Conservation (phyloP, 306 rosid genomes). For the Leucaena leucocephala region DNA sequence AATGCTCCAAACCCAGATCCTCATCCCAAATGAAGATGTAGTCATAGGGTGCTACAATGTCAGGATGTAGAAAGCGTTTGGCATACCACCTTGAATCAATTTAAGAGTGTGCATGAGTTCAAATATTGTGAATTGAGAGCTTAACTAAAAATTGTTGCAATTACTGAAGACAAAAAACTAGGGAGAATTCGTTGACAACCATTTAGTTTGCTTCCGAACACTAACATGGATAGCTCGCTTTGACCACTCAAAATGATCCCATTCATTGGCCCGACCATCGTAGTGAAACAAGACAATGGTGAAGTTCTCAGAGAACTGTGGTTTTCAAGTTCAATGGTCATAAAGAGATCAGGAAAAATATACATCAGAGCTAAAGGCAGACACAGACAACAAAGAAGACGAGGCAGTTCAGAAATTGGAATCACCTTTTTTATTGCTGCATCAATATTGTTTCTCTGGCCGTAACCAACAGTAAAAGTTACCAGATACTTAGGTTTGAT, state of each 20-base stretch:
- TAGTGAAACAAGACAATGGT: constrained; percentile 87
- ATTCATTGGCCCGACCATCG: constrained; percentile 78
- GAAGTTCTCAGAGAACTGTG: constrained; percentile 90
- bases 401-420: constrained; percentile 20
- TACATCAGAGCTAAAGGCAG: background rate
- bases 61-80: constrained; percentile 92
- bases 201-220: constrained; percentile 84
- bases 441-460: constrained; percentile 69
- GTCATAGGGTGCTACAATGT: constrained; percentile 85
- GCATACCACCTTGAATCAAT: constrained; percentile 86
- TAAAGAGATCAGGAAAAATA: constrained; percentile 3
- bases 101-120: constrained; percentile 31
- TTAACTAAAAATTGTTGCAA: constrained; percentile 12
- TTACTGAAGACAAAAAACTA: background rate
- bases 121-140: constrained; percentile 11
- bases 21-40: constrained; percentile 93
- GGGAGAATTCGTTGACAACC: constrained; percentile 49
- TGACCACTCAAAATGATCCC: constrained; percentile 92
- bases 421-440: constrained; percentile 84
- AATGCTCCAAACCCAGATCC: constrained; percentile 84
- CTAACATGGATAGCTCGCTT: constrained; percentile 79
- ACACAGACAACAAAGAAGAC: background rate
- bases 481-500: constrained; percentile 71
- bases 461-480: constrained; percentile 80
- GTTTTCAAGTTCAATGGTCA: constrained; percentile 36